Conservation (phyloP, 805 yeast species). For the Lachancea mirantina region DNA sequence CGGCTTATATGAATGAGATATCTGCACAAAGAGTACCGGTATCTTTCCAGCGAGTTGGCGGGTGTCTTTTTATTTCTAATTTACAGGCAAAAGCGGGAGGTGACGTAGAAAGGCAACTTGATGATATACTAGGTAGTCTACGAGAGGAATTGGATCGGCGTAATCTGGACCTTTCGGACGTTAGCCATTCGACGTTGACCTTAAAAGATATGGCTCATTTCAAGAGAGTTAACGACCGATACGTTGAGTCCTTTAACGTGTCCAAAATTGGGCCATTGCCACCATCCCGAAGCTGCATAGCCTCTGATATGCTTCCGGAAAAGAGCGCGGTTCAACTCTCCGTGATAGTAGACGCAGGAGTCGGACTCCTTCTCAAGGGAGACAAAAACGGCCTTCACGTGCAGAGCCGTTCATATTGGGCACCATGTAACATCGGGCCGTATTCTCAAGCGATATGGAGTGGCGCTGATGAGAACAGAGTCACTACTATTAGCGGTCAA, state of each 20-base stretch:
- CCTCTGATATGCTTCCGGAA: constrained; percentile 40
- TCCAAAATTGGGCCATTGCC: constrained; percentile 48
- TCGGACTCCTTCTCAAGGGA: constrained; percentile 9
- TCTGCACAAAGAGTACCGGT: not conserved
- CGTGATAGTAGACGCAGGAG: constrained; percentile 38
- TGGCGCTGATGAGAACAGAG: constrained; percentile 39
- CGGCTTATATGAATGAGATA: no score
- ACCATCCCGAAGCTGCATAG: constrained; percentile 84
- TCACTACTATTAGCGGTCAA: constrained; percentile 77
- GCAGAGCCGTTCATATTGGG: constrained; percentile 94
- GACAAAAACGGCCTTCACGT: constrained; percentile 73
- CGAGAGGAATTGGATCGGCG: constrained; percentile 27
- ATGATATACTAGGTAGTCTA: constrained; percentile 44
- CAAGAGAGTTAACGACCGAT: constrained; percentile 51
- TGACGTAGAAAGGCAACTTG: constrained; percentile 39
- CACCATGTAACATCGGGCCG: constrained; percentile 97
- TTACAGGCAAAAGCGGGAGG: constrained; percentile 27
- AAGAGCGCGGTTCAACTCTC: constrained; percentile 44
- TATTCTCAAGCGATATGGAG: constrained; percentile 72
- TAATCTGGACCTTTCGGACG: constrained; percentile 35
- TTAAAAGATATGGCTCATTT: constrained; percentile 62
- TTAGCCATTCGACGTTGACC: constrained; percentile 55
- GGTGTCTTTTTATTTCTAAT: constrained; percentile 39
- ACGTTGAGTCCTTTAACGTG: constrained; percentile 45
- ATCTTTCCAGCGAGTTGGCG: constrained; percentile 18